Conservation (phyloP, 768 basidiomycete genomes). For the Ramaria sp. region DNA sequence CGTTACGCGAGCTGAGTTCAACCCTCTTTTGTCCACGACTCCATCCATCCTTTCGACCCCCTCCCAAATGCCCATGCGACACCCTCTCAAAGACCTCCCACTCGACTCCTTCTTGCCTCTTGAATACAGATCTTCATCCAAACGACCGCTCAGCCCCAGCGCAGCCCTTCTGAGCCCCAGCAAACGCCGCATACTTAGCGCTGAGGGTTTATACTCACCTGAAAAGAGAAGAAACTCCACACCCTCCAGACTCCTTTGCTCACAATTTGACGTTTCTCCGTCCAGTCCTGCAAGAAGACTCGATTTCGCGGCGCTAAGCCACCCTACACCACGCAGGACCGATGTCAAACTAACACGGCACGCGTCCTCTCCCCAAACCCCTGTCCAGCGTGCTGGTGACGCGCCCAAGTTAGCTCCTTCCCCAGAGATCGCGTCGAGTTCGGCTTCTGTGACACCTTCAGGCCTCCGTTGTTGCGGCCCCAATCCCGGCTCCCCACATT, state of each 20-base stretch:
- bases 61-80: neutral
- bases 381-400: neutral
- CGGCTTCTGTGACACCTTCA: constrained; percentile 6
- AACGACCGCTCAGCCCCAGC: constrained; percentile 54
- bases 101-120: constrained; percentile 40
- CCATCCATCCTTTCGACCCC: neutral
- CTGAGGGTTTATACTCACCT: constrained; percentile 36
- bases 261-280: constrained; percentile 31
- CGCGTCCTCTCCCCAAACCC: constrained; percentile 5
- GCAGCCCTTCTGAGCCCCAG: constrained; percentile 41
- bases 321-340: constrained; percentile 12
- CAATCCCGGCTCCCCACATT: constrained; percentile 11
- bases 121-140: constrained; percentile 29
- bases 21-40: neutral
- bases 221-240: constrained; percentile 28
- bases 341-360: constrained; percentile 12
- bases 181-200: constrained; percentile 55
- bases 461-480: constrained; percentile 23
- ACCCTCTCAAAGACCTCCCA: constrained; percentile 49
- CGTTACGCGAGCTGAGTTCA: constrained; percentile 2
- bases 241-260: constrained; percentile 31
- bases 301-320: constrained; percentile 30
- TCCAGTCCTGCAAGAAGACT: constrained; percentile 40
- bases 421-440: constrained; percentile 11
- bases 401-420: neutral